Conservation (phyloP, 495 filamentous ascomycete genomes). For the Podospora anserina region DNA sequence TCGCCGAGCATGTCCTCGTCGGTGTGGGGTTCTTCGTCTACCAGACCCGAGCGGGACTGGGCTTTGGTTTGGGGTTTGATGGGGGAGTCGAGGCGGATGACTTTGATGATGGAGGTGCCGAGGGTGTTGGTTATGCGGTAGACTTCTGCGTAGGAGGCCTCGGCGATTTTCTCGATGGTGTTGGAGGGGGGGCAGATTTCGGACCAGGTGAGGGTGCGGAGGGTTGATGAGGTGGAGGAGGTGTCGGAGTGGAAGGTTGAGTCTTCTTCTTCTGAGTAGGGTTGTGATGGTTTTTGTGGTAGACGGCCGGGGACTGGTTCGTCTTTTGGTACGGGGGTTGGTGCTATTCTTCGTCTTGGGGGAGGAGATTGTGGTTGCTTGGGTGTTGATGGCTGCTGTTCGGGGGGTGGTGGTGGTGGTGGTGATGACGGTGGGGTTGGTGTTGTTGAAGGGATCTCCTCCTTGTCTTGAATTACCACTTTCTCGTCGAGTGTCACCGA, state of each 20-base stretch:
- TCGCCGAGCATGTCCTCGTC: slow-evolving; percentile 52
- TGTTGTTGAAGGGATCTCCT: background rate
- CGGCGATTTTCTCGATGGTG: slow-evolving; percentile 60
- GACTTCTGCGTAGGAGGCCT: slow-evolving; percentile 67
- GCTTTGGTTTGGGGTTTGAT: slow-evolving; percentile 46
- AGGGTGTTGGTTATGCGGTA: slow-evolving; percentile 55
- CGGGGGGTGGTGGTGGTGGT: background rate
- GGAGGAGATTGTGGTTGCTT: background rate
- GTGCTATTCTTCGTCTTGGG: slow-evolving; percentile 6
- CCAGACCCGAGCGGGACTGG: slow-evolving; percentile 44
- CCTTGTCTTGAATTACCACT: background rate
- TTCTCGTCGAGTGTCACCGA: background rate
- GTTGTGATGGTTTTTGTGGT: slow-evolving; percentile 1
- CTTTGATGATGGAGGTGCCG: slow-evolving; percentile 53
- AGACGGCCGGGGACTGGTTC: background rate
- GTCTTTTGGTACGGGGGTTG: background rate
- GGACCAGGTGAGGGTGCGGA: slow-evolving; percentile 48
- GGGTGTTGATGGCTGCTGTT: background rate
- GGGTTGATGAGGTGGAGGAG: slow-evolving; percentile 10
- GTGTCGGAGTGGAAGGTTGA: slow-evolving; percentile 11
- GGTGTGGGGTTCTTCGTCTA: slow-evolving; percentile 49
- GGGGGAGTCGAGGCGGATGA: slow-evolving; percentile 48
- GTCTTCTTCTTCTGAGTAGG: background rate
- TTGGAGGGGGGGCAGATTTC: slow-evolving; percentile 48
- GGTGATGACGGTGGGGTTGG: background rate